These are phyloP conservation scores for Pichia sp. DNA, from an alignment of 1,139 yeast genomes.

Conservation along the genomic window DNA sequence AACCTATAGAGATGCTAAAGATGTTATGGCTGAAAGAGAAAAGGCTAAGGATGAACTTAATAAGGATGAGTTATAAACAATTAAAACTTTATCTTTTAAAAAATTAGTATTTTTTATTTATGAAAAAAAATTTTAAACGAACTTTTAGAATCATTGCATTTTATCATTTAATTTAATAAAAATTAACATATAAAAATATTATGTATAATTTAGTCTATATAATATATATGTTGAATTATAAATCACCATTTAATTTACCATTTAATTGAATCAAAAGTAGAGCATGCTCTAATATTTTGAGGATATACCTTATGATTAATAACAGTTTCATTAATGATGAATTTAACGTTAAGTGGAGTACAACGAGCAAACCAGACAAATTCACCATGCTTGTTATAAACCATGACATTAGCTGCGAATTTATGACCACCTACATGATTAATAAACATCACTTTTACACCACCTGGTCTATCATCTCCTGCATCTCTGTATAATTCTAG, in stretches of 20 bases:
- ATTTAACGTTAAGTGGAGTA: slow-evolving; percentile 65
- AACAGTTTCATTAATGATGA: slow-evolving; percentile 70
- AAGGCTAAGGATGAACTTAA: not conserved
- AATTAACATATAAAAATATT: too few species aligned
- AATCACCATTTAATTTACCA: too few species aligned
- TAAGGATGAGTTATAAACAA: slow-evolving; percentile 21
- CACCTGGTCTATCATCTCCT: slow-evolving; percentile 67
- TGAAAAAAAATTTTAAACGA: too few species aligned
- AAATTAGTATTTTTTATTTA: too few species aligned
- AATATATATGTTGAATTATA: not conserved
- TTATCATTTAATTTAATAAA: too few species aligned
- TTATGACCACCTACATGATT: slow-evolving; percentile 97
- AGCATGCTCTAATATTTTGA: slow-evolving; percentile 58
- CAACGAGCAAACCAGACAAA: slow-evolving; percentile 87
- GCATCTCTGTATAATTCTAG: slow-evolving; percentile 65
- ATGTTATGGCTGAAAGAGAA: slow-evolving; percentile 12
- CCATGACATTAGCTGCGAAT: slow-evolving; percentile 79
- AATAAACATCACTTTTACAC: slow-evolving; percentile 61
- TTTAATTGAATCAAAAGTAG: slow-evolving; percentile 44
- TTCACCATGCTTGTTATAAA: slow-evolving; percentile 68
- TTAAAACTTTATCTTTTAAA: too few species aligned
- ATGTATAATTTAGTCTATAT: too few species aligned
- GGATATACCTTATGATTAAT: slow-evolving; percentile 69
- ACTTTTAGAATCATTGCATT: too few species aligned
- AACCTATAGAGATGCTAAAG: slow-evolving; percentile 18